Evolutionary conservation across 108 stramenopile genomes (phyloP).

Genomic region (Mayamaea pseudoterrestris): DNA sequence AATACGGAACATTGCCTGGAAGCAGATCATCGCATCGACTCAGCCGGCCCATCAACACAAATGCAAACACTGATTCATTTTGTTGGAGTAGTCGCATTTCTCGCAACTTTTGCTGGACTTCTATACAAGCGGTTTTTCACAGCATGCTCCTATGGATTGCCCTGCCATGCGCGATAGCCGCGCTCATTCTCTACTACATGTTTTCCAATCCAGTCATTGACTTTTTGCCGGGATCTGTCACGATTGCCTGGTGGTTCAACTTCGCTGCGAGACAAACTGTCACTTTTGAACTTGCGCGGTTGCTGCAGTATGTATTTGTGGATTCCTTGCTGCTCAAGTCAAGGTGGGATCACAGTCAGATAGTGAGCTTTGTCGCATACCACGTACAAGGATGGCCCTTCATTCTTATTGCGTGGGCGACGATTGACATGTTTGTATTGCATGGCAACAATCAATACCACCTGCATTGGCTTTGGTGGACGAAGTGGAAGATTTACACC

Average conservation of each 20-base stretch:
- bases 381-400: constrained; percentile 77
- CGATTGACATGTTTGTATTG: constrained; percentile 42
- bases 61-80: too few species aligned
- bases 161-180: constrained; percentile 12
- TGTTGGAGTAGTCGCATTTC: too few species aligned
- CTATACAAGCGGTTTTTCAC: too few species aligned
- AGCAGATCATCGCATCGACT: too few species aligned
- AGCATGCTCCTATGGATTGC: too few species aligned
- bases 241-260: constrained; percentile 57
- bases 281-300: constrained; percentile 32
- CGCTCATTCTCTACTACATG: constrained; percentile 30
- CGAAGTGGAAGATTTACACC: constrained; percentile 36
- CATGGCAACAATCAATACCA: constrained; percentile 30
- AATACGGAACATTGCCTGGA: too few species aligned
- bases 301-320: constrained; percentile 46
- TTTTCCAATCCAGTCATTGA: constrained; percentile 51
- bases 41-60: too few species aligned
- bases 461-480: constrained; percentile 52
- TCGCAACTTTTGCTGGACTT: too few species aligned
- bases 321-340: constrained; percentile 13
- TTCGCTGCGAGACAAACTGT: constrained; percentile 48
- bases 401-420: constrained; percentile 36
- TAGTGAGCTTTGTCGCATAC: constrained; percentile 50
- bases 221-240: constrained; percentile 38
- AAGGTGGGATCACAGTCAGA: constrained; percentile 11